Evolutionary conservation across 345 rosid species (phyloP), one percentile per base, ranked within the genome.

Genomic region (Crucihimalaya himalaica): DNA sequence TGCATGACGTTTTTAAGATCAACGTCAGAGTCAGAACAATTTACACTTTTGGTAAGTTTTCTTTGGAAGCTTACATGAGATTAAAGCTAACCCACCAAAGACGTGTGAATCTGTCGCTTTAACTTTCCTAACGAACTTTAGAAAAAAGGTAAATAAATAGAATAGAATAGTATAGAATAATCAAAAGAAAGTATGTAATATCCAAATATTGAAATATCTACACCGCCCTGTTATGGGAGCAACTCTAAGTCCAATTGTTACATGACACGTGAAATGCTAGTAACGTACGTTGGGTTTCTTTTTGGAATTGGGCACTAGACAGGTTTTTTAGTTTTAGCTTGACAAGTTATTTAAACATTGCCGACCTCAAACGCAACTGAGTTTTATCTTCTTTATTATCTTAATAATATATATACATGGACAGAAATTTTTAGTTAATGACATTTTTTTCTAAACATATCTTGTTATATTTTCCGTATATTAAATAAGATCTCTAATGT

Each of bases 101-200:
- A 72, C 45, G 63, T 37, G 64, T 72, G 34, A 72, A 53, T 50
- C 25, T 63, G 53, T 61, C 19, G 56, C 62, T 42, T 29, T 48
- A 42, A 42, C 35, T 63, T 43, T 43, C 40, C 54, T 20, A 63
- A 72, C 70, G 52, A 43, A 53, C 56, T 1, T 40, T 63, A 6
- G 3, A 8, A 6, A 59, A 70, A 58, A 2, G 2, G 5, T 4
- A 7, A 27, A 39, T 6, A 53, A 37, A 53, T 21, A 37, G 2
- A 28, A 37, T 8, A 23, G 8, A n/a, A n/a, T n/a, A n/a, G n/a
- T n/a, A n/a, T n/a, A 23, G 5, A 64, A 39, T 57, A 20, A 32
- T 32, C 5, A 29, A 70, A 58, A n/a, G n/a, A 23, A 23, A 23
- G 25, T 23, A 23, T 23, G 25, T 23, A 23, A 23, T 23, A 23